phyloP scores from a whole-genome alignment of 164 flowering plant species.

The Sedum album region DNA sequence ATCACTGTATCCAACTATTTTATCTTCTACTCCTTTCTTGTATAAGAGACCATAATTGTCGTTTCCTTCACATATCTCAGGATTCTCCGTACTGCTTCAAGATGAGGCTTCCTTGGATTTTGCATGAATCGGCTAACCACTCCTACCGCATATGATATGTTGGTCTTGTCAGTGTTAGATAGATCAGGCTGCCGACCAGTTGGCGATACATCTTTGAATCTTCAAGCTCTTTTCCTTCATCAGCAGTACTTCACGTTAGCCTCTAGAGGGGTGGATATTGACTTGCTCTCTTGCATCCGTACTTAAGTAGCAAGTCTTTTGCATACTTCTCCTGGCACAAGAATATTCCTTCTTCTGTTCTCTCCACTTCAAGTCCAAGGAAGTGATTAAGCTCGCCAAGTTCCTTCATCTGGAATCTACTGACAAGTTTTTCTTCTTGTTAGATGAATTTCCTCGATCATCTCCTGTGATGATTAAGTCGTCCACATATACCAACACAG shows the following conservation, averaged over 20 bases:
- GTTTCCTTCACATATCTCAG: slow-evolving; percentile 5
- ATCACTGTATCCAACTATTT: not conserved
- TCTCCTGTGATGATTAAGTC: slow-evolving; percentile 14
- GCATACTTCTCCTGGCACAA: slow-evolving; percentile 8
- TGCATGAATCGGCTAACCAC: not conserved
- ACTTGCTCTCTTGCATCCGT: slow-evolving; percentile 3
- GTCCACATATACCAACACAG: slow-evolving; percentile 13
- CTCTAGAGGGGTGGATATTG: not conserved
- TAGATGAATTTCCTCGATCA: not conserved
- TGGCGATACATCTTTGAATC: slow-evolving; percentile 9
- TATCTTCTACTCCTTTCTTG: not conserved
- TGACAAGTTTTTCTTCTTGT: not conserved
- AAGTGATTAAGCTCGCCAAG: slow-evolving; percentile 9
- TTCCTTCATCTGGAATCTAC: slow-evolving; percentile 15
- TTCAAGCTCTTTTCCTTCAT: not conserved
- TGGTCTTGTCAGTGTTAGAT: not conserved
- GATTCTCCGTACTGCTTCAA: not conserved
- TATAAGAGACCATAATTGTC: not conserved
- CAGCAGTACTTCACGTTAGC: not conserved
- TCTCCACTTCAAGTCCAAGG: not conserved
- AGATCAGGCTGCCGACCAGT: not conserved
- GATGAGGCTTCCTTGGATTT: not conserved
- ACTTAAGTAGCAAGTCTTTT: not conserved
- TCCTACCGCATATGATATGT: not conserved
- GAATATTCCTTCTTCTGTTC: not conserved